phyloP scores from a whole-genome alignment of 2,329 filamentous ascomycete species.

The Neurospora sp. region DNA sequence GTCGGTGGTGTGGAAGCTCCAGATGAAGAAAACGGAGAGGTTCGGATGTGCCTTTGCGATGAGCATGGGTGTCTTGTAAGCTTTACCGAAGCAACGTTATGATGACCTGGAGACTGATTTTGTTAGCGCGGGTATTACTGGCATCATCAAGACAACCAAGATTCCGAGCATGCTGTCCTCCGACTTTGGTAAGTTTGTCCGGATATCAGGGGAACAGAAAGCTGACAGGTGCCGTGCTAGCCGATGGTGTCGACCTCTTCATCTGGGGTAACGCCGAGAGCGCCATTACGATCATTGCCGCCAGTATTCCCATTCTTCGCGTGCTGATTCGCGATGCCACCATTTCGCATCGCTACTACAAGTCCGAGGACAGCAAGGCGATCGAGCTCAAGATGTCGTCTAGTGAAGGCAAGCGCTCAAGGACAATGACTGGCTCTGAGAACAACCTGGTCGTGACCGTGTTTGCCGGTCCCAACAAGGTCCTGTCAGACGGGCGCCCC shows the following conservation, averaged over 20 bases:
- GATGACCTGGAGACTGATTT: neutral
- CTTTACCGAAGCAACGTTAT: neutral
- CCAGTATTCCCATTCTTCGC: slow-evolving; percentile 22
- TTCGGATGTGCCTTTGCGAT: slow-evolving; percentile 23
- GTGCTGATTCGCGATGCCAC: neutral
- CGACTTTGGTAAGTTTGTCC: slow-evolving; percentile 8
- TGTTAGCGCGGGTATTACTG: slow-evolving; percentile 6
- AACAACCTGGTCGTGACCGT: slow-evolving; percentile 6
- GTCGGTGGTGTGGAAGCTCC: slow-evolving; percentile 21
- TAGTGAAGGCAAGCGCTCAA: neutral
- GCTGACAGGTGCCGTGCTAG: neutral
- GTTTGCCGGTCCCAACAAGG: neutral
- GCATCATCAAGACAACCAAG: slow-evolving; percentile 9
- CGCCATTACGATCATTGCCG: slow-evolving; percentile 21
- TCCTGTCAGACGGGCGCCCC: neutral
- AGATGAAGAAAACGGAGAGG: slow-evolving; percentile 22
- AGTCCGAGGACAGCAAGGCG: neutral
- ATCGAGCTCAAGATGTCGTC: neutral
- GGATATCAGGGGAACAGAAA: neutral
- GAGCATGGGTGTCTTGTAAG: slow-evolving; percentile 23
- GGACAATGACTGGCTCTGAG: neutral
- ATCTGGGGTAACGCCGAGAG: slow-evolving; percentile 18
- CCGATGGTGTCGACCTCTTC: slow-evolving; percentile 5
- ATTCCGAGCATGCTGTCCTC: slow-evolving; percentile 8
- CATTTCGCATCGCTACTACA: neutral